These are phyloP conservation scores for Isabelozyma heimii DNA, from an alignment of 805 yeast species.

Conservation along the genomic window DNA sequence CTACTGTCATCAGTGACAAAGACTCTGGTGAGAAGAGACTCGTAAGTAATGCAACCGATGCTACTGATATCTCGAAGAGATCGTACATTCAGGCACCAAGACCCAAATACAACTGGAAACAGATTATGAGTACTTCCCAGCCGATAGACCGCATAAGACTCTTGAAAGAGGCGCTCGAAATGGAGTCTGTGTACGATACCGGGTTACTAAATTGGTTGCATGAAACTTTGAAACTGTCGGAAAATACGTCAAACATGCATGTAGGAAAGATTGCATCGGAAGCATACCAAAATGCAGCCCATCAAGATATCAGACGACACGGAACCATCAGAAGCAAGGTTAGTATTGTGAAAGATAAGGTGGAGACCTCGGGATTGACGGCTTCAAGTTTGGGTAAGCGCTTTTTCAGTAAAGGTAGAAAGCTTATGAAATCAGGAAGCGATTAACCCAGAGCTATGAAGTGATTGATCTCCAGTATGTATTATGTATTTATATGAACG, in stretches of 20 bases:
- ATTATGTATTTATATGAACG: not conserved
- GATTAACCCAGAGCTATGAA: not conserved
- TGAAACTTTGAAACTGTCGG: constrained; percentile 41
- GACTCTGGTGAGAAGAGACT: not conserved
- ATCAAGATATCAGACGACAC: constrained; percentile 51
- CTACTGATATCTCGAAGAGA: constrained; percentile 6
- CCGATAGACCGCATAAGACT: constrained; percentile 40
- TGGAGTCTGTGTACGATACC: constrained; percentile 46
- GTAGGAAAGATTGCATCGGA: constrained; percentile 57
- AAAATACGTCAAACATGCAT: constrained; percentile 32
- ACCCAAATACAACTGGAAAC: constrained; percentile 41
- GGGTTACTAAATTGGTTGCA: constrained; percentile 60
- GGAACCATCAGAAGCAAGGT: constrained; percentile 46
- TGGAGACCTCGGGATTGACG: constrained; percentile 42
- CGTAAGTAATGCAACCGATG: constrained; percentile 6
- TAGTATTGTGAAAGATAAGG: constrained; percentile 49
- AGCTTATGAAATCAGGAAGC: constrained; percentile 35
- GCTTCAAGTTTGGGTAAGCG: constrained; percentile 58
- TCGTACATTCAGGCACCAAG: constrained; percentile 9
- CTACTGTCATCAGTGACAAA: not conserved
- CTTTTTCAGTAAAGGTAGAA: constrained; percentile 55
- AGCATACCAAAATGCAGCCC: constrained; percentile 65
- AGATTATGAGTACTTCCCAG: constrained; percentile 37
- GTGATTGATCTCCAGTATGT: no score
- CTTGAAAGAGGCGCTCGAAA: constrained; percentile 41